These are phyloP conservation scores for Sphagnum contortum DNA, from an alignment of 225 moss, liverwort and hornwort genomes.

Conservation along the genomic window DNA sequence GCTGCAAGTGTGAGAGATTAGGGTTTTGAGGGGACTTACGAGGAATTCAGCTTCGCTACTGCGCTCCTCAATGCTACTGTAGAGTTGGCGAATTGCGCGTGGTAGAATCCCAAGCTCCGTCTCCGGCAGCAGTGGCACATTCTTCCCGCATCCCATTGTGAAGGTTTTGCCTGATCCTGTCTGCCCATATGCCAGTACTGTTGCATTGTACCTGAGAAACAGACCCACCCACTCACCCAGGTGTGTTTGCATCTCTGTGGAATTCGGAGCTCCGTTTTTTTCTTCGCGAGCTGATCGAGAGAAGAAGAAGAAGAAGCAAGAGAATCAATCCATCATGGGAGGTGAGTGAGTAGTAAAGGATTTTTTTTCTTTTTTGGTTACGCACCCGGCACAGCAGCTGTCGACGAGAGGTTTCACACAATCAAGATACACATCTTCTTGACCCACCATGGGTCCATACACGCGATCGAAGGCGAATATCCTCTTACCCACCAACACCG, in stretches of 20 bases:
- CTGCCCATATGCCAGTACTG: constrained; percentile 65
- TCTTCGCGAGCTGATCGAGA: too few relatives aligned
- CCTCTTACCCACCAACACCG: constrained; percentile 31
- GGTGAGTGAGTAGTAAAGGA: too few relatives aligned
- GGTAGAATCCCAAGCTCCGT: constrained; percentile 79
- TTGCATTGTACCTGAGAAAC: constrained; percentile 62
- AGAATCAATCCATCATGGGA: too few relatives aligned
- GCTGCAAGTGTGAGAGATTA: too few relatives aligned
- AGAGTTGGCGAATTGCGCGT: constrained; percentile 87
- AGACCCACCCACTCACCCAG: too few relatives aligned
- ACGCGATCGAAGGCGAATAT: constrained; percentile 38
- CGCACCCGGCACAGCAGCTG: constrained; percentile 38
- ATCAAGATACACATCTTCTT: constrained; percentile 39
- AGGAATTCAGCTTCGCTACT: constrained; percentile 82
- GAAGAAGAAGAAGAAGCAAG: too few relatives aligned
- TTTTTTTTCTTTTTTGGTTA: too few relatives aligned
- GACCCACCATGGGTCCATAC: constrained; percentile 24
- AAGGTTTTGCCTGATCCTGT: constrained; percentile 90
- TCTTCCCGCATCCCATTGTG: constrained; percentile 90
- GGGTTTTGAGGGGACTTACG: constrained; percentile 12
- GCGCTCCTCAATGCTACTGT: constrained; percentile 73
- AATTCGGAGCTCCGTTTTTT: too few relatives aligned
- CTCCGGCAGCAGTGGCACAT: constrained; percentile 66
- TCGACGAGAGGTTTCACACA: constrained; percentile 53
- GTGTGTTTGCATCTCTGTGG: too few relatives aligned